phyloP scores from a whole-genome alignment of 768 basidiomycete genomes.

The Lactarius sanguifluus region DNA sequence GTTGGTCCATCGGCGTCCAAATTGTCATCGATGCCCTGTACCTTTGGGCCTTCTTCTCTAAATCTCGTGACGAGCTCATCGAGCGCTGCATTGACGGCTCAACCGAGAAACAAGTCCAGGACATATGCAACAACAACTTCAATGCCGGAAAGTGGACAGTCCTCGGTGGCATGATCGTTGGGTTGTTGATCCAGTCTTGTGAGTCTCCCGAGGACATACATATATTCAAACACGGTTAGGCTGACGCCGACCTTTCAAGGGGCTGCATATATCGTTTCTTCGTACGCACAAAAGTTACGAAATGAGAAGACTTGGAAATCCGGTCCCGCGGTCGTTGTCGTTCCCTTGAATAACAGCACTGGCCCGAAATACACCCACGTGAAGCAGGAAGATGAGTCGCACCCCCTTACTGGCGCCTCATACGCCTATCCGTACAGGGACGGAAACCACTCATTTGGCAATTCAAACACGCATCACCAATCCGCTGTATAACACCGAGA shows the following conservation, averaged over 20 bases:
- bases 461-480: background rate
- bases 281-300: slow-evolving; percentile 15
- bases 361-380: slow-evolving; percentile 16
- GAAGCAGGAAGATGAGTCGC: background rate
- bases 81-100: slow-evolving; percentile 25
- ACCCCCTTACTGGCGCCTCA: slow-evolving; percentile 5
- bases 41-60: slow-evolving; percentile 17
- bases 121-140: slow-evolving; percentile 16
- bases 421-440: slow-evolving; percentile 22
- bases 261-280: slow-evolving; percentile 24
- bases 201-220: background rate
- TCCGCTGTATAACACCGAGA: background rate
- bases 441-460: slow-evolving; percentile 13
- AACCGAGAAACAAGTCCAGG: background rate
- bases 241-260: slow-evolving; percentile 11
- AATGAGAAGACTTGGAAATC: slow-evolving; percentile 11
- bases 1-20: slow-evolving; percentile 13
- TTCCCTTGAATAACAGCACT: background rate
- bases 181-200: slow-evolving; percentile 22
- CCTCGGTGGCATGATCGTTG: background rate
- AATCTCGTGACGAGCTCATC: slow-evolving; percentile 11
- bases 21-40: slow-evolving; percentile 8
- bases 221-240: background rate
- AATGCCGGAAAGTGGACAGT: slow-evolving; percentile 11
- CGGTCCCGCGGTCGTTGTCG: background rate